Conservation (phyloP, 2,329 filamentous ascomycete species). For the Diaporthe helianthi region DNA sequence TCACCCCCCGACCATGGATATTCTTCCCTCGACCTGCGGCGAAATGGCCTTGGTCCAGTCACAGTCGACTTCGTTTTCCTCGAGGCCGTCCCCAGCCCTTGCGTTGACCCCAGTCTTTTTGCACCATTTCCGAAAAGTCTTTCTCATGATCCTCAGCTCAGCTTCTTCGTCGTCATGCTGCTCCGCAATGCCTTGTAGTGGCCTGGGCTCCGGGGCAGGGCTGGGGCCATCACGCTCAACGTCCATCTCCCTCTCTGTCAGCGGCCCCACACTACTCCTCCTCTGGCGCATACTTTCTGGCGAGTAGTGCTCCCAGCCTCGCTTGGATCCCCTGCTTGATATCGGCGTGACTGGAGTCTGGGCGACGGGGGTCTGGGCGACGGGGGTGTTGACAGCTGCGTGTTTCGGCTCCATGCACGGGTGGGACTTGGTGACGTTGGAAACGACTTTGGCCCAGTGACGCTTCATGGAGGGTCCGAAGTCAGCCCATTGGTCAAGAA, state of each 20-base stretch:
- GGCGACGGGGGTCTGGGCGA: conserved; percentile 9
- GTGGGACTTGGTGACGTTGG: conserved; percentile 58
- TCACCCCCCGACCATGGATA: conserved; percentile 53
- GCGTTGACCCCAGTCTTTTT: conserved; percentile 68
- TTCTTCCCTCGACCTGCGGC: conserved; percentile 79
- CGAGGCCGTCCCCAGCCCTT: conserved; percentile 59
- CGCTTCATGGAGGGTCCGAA: conserved; percentile 67
- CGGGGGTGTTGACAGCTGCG: conserved; percentile 11
- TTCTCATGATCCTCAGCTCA: conserved; percentile 70
- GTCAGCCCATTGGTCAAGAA: conserved; percentile 79
- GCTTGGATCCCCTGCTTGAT: conserved; percentile 18
- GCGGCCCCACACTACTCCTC: conserved; percentile 43
- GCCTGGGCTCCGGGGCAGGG: conserved; percentile 36
- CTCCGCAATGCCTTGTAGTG: conserved; percentile 41
- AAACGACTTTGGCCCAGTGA: conserved; percentile 73
- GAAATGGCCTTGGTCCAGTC: conserved; percentile 84
- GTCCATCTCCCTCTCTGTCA: conserved; percentile 46
- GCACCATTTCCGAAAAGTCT: conserved; percentile 77
- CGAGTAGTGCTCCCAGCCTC: conserved; percentile 49
- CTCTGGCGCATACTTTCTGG: conserved; percentile 46
- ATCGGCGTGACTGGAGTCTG: background rate
- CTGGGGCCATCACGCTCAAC: conserved; percentile 40
- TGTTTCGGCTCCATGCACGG: conserved; percentile 34
- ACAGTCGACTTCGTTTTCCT: conserved; percentile 65
- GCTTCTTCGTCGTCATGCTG: conserved; percentile 51